phyloP scores from a whole-genome alignment of 305 asterid species.

The Fraxinus dipetala region DNA sequence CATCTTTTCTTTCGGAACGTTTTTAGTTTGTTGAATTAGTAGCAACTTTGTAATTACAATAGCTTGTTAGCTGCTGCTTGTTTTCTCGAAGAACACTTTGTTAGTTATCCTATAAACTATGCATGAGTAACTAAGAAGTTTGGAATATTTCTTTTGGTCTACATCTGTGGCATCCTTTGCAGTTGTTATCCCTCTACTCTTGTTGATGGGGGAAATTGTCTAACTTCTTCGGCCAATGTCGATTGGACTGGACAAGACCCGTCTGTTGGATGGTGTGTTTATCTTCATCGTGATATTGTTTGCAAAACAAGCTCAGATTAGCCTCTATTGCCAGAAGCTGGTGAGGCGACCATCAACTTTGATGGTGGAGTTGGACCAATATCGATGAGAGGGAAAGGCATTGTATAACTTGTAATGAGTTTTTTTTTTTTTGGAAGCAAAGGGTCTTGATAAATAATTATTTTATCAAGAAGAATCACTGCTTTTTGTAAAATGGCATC shows the following conservation, averaged over 20 bases:
- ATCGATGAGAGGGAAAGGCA: background rate
- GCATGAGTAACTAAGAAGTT: background rate
- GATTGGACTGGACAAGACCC: background rate
- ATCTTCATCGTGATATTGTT: background rate
- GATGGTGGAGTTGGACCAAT: background rate
- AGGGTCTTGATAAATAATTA: background rate
- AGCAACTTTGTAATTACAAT: background rate
- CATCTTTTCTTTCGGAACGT: background rate
- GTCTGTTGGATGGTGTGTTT: background rate
- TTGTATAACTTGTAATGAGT: too few relatives aligned
- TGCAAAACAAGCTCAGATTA: background rate
- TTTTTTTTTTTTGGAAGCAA: too few relatives aligned
- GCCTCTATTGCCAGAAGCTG: background rate
- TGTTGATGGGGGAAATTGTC: background rate
- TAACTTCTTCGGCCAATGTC: background rate
- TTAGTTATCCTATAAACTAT: background rate
- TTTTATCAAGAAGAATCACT: background rate
- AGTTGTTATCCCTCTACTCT: background rate
- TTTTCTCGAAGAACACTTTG: background rate
- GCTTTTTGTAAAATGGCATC: background rate
- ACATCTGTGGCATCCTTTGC: background rate
- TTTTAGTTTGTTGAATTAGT: background rate
- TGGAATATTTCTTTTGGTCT: background rate
- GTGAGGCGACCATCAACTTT: background rate
- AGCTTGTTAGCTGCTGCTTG: background rate